These are phyloP conservation scores for Eucalyptus marginata DNA, from an alignment of 345 rosid species.

Conservation along the genomic window DNA sequence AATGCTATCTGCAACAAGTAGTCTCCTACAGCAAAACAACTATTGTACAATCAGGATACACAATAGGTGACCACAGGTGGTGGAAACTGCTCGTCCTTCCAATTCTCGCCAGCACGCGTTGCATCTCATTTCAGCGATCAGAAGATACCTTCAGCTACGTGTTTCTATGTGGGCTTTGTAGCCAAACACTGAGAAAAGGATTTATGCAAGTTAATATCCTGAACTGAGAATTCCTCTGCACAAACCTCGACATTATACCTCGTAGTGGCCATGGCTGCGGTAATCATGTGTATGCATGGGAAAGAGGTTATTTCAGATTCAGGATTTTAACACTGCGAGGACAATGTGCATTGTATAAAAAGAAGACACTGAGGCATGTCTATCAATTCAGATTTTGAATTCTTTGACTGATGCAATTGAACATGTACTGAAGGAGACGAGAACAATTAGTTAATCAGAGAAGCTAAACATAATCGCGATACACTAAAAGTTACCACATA, in stretches of 20 bases:
- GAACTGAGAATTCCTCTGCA: not conserved
- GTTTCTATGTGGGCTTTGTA: not conserved
- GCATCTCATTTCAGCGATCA: constrained; percentile 71
- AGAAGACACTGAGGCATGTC: not conserved
- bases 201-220: not conserved
- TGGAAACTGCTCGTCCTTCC: constrained; percentile 82
- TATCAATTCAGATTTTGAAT: not conserved
- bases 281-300: not conserved
- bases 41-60: constrained; percentile 37
- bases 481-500: not conserved
- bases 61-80: constrained; percentile 86
- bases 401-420: not conserved
- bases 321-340: not conserved
- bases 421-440: not conserved
- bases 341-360: not conserved
- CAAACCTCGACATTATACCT: not conserved
- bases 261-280: not conserved
- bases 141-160: not conserved
- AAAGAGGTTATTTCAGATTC: not conserved
- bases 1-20: not conserved
- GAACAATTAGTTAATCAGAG: not conserved
- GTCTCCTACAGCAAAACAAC: not conserved
- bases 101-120: constrained; percentile 94
- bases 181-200: not conserved
- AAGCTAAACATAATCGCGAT: not conserved